Base-by-base conservation (phyloP, 768 basidiomycete genomes). In the Coprinopsis sp. region DNA sequence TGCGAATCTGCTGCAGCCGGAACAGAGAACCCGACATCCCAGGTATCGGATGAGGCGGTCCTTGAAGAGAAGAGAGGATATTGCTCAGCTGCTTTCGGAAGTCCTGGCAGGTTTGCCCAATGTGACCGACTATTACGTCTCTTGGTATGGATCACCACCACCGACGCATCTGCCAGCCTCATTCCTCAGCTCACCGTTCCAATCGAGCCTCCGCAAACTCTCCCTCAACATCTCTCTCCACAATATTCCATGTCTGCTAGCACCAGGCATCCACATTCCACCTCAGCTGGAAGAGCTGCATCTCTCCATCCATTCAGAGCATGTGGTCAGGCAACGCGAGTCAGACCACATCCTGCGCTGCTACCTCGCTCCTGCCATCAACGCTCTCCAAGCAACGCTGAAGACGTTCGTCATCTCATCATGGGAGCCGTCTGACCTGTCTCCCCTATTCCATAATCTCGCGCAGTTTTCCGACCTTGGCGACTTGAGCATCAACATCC, bases 81-180 rank as follows among this genome's bases (percentile, higher is more conserved):
- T 75, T 18, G 64, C 71, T 6, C 61, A 63, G 34, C 56, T 66
- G 12, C 62, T 77, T 60, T 57, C 70, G 11, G 66, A 75, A 21
- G 69, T 74, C 16, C 65, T 78, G 16, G 62, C 64, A 14, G 63
- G 66, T 1, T 63, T 78, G 6, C 71, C 71, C 16, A 70, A 73
- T 44, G 61, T 78, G 10, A 70, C 67, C 12, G 71, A 75, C 52
- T 75, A 74, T 55, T 71, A 76, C 48, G 70, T 78, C 48, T 70
- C 70, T 30, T 78, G 74, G 76, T 67, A 61, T 27, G 72, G 72
- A 14, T 63, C 73, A 16, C 68, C 37, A 33, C 36, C 38, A 45
- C 21, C 29, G 37, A 30, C 33, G 29, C 50, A 12, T 19, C 36
- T 33, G 31, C 49, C 22, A 34, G 37, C 34, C 21, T 44, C 24